Percentiles rank a stretch among this genome's conserved stretches.
Conservation (phyloP, 164 flowering plant genomes). For the Nelumbo lutea region DNA sequence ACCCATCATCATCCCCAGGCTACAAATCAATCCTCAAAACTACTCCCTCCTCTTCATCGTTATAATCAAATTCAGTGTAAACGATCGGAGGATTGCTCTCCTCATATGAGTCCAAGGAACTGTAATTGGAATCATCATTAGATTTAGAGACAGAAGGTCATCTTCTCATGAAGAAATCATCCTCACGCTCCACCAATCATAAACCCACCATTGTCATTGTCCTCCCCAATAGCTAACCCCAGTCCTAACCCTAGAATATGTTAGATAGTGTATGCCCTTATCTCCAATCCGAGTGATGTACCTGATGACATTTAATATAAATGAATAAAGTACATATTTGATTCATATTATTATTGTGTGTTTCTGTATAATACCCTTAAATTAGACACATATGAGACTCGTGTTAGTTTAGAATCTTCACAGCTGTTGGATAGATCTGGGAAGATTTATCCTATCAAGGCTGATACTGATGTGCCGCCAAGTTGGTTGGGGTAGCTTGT, state of each 20-base stretch:
- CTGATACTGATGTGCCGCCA: too few species aligned
- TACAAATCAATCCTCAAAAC: constrained; percentile 24
- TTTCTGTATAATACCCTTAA: too few species aligned
- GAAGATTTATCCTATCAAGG: too few species aligned
- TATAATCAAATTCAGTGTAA: constrained; percentile 43
- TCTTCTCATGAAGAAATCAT: constrained; percentile 33
- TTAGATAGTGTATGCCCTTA: too few species aligned
- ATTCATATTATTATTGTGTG: too few species aligned
- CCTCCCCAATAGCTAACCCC: constrained; percentile 25
- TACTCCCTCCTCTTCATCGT: constrained; percentile 14
- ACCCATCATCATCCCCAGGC: constrained; percentile 29
- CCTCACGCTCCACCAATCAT: constrained; percentile 29
- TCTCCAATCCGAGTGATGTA: too few species aligned
- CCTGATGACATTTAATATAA: too few species aligned
- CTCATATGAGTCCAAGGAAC: constrained; percentile 3
- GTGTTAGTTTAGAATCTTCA: too few species aligned
- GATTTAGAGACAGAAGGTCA: constrained; percentile 20
- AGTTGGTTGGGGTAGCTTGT: too few species aligned
- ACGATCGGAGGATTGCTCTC: constrained; percentile 17
- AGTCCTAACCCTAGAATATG: constrained; percentile 25
- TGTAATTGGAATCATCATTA: constrained; percentile 14
- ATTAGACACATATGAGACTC: too few species aligned
- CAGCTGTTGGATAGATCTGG: too few species aligned
- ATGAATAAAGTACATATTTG: too few species aligned
- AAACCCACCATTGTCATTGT: constrained; percentile 27